phyloP scores from a whole-genome alignment of 2,329 filamentous ascomycete genomes.

The Ophiosphaerella narmari region DNA sequence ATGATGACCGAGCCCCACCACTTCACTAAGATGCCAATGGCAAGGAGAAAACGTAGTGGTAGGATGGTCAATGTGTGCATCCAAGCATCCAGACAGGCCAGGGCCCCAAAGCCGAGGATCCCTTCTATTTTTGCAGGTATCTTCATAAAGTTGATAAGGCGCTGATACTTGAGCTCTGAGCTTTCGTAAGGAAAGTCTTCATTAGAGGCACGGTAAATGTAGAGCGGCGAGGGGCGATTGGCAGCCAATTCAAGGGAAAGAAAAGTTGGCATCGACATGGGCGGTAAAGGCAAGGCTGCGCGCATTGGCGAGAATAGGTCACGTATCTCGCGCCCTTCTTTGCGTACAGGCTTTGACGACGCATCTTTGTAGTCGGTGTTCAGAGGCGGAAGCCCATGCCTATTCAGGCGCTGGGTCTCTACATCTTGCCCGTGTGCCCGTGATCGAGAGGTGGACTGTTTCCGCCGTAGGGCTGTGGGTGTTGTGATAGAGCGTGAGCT shows the following conservation, averaged over 20 bases:
- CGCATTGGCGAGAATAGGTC: conserved; percentile 49
- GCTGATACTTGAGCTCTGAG: conserved; percentile 87
- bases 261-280: conserved; percentile 67
- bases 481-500: conserved; percentile 43
- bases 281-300: conserved; percentile 61
- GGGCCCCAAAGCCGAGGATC: conserved; percentile 81
- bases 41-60: conserved; percentile 83
- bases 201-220: conserved; percentile 63
- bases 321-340: conserved; percentile 20
- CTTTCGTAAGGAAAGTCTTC: conserved; percentile 83
- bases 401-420: conserved; percentile 24
- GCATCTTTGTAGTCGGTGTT: conserved; percentile 41
- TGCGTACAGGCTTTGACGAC: conserved; percentile 39
- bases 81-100: conserved; percentile 95
- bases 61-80: conserved; percentile 95
- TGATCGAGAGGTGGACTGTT: conserved; percentile 36
- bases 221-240: conserved; percentile 63
- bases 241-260: conserved; percentile 68
- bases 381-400: conserved; percentile 38
- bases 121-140: conserved; percentile 82
- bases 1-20: conserved; percentile 78
- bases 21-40: conserved; percentile 72
- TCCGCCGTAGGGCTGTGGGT: conserved; percentile 45
- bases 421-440: conserved; percentile 23
- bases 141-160: conserved; percentile 84